These are phyloP conservation scores for Didymella segeticola DNA, from an alignment of 2,329 filamentous ascomycete genomes.

Conservation along the genomic window DNA sequence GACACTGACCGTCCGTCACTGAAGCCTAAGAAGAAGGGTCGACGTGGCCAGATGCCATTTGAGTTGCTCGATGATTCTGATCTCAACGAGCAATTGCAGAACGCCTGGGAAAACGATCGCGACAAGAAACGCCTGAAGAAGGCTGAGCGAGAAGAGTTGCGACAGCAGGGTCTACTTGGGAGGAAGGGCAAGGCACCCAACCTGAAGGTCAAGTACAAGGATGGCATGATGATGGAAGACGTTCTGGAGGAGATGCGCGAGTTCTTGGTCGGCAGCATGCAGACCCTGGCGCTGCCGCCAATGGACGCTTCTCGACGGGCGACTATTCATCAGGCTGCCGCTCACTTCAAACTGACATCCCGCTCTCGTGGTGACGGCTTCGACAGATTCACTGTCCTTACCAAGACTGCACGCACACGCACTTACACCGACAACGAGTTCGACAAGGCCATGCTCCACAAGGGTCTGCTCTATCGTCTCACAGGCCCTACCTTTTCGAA, in stretches of 20 bases:
- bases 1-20: constrained; percentile 77
- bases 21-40: constrained; percentile 69
- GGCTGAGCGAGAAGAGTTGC: constrained; percentile 55
- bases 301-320: constrained; percentile 83
- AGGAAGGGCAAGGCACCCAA: constrained; percentile 53
- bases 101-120: constrained; percentile 54
- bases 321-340: constrained; percentile 79
- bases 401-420: constrained; percentile 73
- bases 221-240: constrained; percentile 73
- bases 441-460: constrained; percentile 51
- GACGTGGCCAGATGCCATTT: constrained; percentile 59
- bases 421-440: constrained; percentile 65
- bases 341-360: constrained; percentile 78
- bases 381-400: constrained; percentile 76
- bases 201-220: constrained; percentile 73
- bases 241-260: constrained; percentile 73
- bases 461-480: constrained; percentile 58
- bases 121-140: constrained; percentile 56
- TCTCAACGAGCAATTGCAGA: constrained; percentile 49
- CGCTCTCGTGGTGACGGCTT: constrained; percentile 79
- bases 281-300: constrained; percentile 77
- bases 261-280: constrained; percentile 70
- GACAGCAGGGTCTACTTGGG: constrained; percentile 53
- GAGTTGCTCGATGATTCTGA: constrained; percentile 54
- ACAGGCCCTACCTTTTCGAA: constrained; percentile 19